Conservation (phyloP, 805 yeast species). For the Hanseniaspora vineae region DNA sequence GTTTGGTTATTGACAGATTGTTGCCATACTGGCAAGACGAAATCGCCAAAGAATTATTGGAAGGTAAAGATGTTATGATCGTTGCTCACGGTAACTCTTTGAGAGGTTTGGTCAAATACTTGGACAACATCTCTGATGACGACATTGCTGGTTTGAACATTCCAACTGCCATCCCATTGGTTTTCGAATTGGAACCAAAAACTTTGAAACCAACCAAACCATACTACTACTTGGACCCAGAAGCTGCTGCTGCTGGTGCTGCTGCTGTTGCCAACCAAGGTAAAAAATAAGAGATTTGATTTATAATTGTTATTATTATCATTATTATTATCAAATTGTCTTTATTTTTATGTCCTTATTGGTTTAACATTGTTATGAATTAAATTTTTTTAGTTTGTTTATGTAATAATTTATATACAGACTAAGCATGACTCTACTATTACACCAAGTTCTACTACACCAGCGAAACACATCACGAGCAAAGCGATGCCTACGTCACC, state of each 20-base stretch:
- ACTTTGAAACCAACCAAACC: conserved; percentile 77
- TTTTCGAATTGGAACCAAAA: conserved; percentile 80
- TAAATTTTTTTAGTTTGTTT: too few relatives aligned
- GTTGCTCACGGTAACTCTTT: conserved; percentile 99
- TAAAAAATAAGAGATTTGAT: conserved; percentile 34
- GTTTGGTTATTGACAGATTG: conserved; percentile 89
- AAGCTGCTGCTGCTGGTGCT: conserved; percentile 99
- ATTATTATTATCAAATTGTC: too few relatives aligned
- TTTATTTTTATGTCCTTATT: neutral
- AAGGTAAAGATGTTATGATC: conserved; percentile 79
- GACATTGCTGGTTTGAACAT: conserved; percentile 91
- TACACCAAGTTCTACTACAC: too few relatives aligned
- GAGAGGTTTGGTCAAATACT: conserved; percentile 91
- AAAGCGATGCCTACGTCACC: too few relatives aligned
- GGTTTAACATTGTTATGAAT: too few relatives aligned
- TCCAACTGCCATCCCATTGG: conserved; percentile 98
- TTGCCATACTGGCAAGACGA: conserved; percentile 95
- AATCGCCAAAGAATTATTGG: conserved; percentile 71
- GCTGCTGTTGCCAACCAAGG: conserved; percentile 99
- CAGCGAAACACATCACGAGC: too few relatives aligned
- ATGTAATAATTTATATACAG: too few relatives aligned
- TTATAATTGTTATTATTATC: neutral
- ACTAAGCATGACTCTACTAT: too few relatives aligned
- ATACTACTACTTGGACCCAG: conserved; percentile 95
- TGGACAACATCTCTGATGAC: conserved; percentile 83